phyloP scores from a whole-genome alignment of 2,329 filamentous ascomycete species.

The Huntiella bhutanensis region DNA sequence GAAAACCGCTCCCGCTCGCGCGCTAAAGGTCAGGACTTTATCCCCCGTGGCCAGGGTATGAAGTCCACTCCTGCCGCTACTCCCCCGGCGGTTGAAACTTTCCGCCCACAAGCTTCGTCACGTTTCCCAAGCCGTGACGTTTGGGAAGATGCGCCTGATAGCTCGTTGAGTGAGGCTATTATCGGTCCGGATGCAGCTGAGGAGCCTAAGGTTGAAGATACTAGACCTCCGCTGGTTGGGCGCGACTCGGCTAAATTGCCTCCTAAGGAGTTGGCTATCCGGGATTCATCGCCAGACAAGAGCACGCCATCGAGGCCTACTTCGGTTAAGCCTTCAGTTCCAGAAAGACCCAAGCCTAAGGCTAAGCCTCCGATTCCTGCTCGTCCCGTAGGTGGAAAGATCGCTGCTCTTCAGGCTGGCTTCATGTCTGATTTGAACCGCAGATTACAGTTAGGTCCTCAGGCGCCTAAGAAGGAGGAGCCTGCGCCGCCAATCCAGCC shows the following conservation, averaged over 20 bases:
- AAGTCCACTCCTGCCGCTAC: not conserved
- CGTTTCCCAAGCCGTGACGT: slow-evolving; percentile 75
- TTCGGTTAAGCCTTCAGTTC: slow-evolving; percentile 15
- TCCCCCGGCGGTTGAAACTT: not conserved
- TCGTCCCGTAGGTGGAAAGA: slow-evolving; percentile 64
- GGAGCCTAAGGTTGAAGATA: not conserved
- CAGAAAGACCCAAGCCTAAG: slow-evolving; percentile 39
- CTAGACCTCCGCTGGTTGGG: not conserved
- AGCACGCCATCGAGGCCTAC: slow-evolving; percentile 17
- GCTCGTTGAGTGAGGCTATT: slow-evolving; percentile 60
- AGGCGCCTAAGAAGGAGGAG: slow-evolving; percentile 58
- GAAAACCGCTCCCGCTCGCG: slow-evolving; percentile 20
- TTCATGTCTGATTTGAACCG: slow-evolving; percentile 91
- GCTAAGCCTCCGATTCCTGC: slow-evolving; percentile 65
- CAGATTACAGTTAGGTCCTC: slow-evolving; percentile 70
- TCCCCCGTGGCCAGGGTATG: slow-evolving; percentile 16
- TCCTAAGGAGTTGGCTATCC: not conserved
- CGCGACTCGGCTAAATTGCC: not conserved
- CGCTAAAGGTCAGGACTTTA: slow-evolving; percentile 28
- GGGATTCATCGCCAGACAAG: no score
- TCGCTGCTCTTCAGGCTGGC: slow-evolving; percentile 73
- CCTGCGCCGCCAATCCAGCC: slow-evolving; percentile 15
- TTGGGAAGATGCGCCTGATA: slow-evolving; percentile 87
- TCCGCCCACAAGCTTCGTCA: slow-evolving; percentile 3
- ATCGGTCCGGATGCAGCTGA: slow-evolving; percentile 2